phyloP scores from a whole-genome alignment of 192 early-diverging fungal genomes.

The Coemansia sp. region DNA sequence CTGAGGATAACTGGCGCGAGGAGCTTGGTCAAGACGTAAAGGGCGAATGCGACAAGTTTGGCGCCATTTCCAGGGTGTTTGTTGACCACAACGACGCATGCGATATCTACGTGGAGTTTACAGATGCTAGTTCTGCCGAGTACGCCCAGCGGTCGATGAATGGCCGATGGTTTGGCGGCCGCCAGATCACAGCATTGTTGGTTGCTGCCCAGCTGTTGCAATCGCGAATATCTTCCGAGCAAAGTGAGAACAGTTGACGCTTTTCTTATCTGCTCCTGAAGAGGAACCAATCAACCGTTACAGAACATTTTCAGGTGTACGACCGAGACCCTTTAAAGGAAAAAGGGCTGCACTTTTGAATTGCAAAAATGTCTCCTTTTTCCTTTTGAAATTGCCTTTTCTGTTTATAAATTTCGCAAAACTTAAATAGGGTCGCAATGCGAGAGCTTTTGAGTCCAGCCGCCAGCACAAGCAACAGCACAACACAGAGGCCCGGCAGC shows the following conservation, averaged over 20 bases:
- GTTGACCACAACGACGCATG: constrained; percentile 71
- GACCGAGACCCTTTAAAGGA: neutral
- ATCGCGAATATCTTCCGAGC: neutral
- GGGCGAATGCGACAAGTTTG: constrained; percentile 78
- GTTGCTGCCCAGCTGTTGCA: neutral
- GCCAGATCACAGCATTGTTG: constrained; percentile 50
- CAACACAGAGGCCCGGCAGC: neutral
- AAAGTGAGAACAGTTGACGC: neutral
- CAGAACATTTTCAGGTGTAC: neutral
- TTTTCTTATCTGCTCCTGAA: neutral
- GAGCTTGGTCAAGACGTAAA: constrained; percentile 85
- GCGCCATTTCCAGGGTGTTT: constrained; percentile 70
- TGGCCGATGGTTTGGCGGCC: constrained; percentile 89
- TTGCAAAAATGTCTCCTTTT: neutral
- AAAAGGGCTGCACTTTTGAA: neutral
- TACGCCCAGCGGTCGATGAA: constrained; percentile 71
- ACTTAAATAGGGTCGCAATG: neutral
- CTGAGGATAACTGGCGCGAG: constrained; percentile 76
- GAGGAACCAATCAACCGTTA: neutral
- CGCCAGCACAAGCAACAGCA: neutral
- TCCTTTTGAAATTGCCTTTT: constrained; percentile 3
- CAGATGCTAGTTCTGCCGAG: constrained; percentile 62
- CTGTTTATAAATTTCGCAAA: neutral
- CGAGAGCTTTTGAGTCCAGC: neutral
- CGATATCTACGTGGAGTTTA: constrained; percentile 83